Base-by-base conservation (phyloP, 2,329 filamentous ascomycete species). In the Colletotrichum coccodes region DNA sequence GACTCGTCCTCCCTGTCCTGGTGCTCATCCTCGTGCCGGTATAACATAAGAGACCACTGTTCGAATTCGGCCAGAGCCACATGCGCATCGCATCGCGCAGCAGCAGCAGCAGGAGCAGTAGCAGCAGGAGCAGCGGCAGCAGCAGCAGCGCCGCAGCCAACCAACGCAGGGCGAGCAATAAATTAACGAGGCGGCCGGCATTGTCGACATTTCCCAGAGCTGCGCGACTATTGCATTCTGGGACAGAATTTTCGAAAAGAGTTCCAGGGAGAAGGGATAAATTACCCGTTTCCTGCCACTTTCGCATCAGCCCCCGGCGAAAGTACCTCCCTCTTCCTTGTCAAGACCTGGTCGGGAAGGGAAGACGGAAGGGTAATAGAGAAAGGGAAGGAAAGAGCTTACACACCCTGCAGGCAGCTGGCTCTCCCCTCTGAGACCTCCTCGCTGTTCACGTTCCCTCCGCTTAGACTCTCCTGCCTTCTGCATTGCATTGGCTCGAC, bases 371-470 rank as follows among this genome's bases (percentile, higher is more conserved):
- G 30, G 9, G 12, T 2, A 14, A 36, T 18, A 5, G 14, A 28
- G 6, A n/a, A 56, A 42, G 53, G 53, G 16, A 58, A 58, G 21
- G 40, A 58, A 44, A 36, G 40, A 47, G 28, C 28, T 58, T 30
- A 14, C 38, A 56, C 6, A 32, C 28, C 14, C 8, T 18, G 14
- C 54, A 21, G 18, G 34, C 42, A 28, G 34, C 23, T 26, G 16
- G 54, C 26, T 14, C 18, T 26, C 34, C 34, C 47, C 26, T 54
- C 49, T 49, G 42, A 36, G 57, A 60, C 40, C 42, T 60, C 30
- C 40, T 59, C 12, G n/a, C 56, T 16, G 59, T 44, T 56, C 52
- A 64, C 64, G 64, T 44, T 67, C 64, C 64, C 60, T 67, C 64
- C 52, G 64, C 59, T 67, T 30, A 49, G 64, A 26, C 64, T 21